Conservation (phyloP, 139 green algal genomes). For the Chara braunii region DNA sequence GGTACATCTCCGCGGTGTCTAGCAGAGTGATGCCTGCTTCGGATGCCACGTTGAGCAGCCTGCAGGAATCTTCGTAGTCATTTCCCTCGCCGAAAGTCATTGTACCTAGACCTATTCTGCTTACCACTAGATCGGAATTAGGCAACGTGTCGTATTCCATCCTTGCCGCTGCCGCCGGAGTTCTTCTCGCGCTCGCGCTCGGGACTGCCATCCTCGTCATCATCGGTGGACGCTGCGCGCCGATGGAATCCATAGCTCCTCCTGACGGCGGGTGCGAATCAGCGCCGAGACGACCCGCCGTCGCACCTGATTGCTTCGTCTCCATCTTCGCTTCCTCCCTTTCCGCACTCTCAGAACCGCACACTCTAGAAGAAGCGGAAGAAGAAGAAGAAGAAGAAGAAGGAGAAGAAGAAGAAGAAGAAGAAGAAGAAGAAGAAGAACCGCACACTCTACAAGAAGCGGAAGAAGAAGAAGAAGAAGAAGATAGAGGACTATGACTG, state of each 20-base stretch:
- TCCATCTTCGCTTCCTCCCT: not conserved
- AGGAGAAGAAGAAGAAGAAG: not conserved
- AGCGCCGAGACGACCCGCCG: not conserved
- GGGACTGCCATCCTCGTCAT: not conserved
- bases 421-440: not conserved
- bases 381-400: not conserved
- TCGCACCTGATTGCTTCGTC: not conserved
- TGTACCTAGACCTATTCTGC: conserved; percentile 50
- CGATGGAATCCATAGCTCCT: not conserved
- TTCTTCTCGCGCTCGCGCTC: not conserved
- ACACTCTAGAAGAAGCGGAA: not conserved
- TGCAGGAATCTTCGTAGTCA: conserved; percentile 22
- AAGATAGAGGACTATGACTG: not conserved
- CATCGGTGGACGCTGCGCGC: not conserved
- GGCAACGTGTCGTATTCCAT: conserved; percentile 10
- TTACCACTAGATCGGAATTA: conserved; percentile 14
- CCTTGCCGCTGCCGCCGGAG: not conserved
- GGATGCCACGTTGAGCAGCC: conserved; percentile 50
- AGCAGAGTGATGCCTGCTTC: conserved; percentile 74
- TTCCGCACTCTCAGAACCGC: not conserved
- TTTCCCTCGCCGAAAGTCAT: conserved; percentile 82
- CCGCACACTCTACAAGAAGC: not conserved
- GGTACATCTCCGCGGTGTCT: conserved; percentile 92
- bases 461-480: not conserved
- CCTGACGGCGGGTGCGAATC: not conserved